Evolutionary conservation across 208 protist genomes (phyloP).

Genomic region (Phytomonas serpens): DNA sequence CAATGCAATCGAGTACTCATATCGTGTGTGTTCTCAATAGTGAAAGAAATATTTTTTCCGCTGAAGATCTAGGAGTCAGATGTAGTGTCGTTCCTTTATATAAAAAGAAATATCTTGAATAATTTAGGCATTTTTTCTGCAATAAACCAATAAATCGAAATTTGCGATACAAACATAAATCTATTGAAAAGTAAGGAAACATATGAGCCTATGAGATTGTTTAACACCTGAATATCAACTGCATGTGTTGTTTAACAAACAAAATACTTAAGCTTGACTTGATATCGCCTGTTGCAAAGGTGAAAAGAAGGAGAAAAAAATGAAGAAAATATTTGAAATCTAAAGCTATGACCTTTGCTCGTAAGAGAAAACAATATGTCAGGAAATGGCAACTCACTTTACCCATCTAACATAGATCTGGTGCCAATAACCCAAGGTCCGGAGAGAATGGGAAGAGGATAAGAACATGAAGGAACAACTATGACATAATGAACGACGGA

Average conservation of each 20-base stretch:
- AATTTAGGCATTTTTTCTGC: background rate
- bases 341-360: background rate
- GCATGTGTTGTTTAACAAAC: background rate
- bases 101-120: background rate
- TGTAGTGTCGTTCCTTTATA: background rate
- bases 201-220: background rate
- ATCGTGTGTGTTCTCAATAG: background rate
- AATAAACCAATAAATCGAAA: background rate
- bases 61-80: background rate
- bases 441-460: background rate
- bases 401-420: background rate
- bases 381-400: background rate
- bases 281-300: background rate
- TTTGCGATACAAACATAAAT: background rate
- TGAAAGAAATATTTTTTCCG: background rate
- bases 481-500: background rate
- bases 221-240: background rate
- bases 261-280: background rate
- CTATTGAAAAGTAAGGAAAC: background rate
- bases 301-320: background rate
- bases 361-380: background rate
- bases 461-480: background rate
- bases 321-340: background rate
- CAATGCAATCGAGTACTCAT: background rate
- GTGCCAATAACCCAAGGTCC: background rate